Evolutionary conservation across 108 stramenopile genomes (phyloP), one percentile per base, ranked within the genome.

Genomic region (Discostella pseudostelligera): DNA sequence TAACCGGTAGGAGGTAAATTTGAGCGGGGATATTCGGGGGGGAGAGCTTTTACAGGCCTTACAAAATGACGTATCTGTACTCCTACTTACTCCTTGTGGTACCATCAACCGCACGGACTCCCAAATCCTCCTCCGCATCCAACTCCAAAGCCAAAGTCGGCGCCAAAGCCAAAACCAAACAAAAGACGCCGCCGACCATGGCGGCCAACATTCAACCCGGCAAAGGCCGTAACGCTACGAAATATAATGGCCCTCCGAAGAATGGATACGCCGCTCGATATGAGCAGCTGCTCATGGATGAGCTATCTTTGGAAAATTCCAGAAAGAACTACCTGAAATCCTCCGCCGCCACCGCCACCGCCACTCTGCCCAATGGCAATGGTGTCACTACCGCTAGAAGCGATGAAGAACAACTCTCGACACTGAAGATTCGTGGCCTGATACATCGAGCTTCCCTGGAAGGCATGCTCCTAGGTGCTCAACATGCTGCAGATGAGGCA

Each of bases 251-350:
- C 22, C 71, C 71, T 44, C 62, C 71, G 36, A 64, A 45, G 36
- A 49, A 12, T 5, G 71, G 71, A 56, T 63, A 64, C 28, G 71
- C 55, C 44, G 55, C 62, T 17, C 62, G 63, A 56, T 72, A 72
- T 43, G 71, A 72, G 53, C 8, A 44, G 21, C 46, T 72, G 36
- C 62, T 56, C 8, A 54, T 63, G 56, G 62, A 72, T 28, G 71
- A 72, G 56, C 19, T 57, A 44, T 32, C 71, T 5, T 29, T 72
- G 16, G 20, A 64, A 40, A 64, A 46, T 37, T 32, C 43, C 0
- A 55, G 47, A 19, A 21, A 63, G 28, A 61, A 44, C 3, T 53
- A 39, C 32, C 26, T 51, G 37, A 55, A 55, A 19, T n/a, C 61
- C 20, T 11, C 61, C 13, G 11, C 4, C 60, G 24, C 7, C 39